Evolutionary conservation across 1,139 yeast species (phyloP), one percentile per base, ranked within the genome.

Genomic region (Tardiomyces blankii): DNA sequence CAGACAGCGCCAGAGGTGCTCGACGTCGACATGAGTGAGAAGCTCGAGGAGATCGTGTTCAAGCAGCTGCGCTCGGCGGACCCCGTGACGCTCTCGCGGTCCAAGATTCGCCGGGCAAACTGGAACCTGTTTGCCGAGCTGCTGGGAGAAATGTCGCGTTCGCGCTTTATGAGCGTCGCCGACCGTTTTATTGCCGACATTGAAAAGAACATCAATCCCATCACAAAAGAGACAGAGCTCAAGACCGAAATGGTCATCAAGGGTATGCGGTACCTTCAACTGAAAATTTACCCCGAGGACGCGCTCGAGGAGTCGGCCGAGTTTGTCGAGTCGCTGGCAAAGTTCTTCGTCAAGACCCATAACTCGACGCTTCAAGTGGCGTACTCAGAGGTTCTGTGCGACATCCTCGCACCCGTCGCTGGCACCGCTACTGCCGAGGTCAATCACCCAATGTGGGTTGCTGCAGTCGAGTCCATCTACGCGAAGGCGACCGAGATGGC

Each of bases 391-490:
- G 94, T 87, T 1, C 70, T 89, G 40, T 74, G 83, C 46, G 81
- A 77, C 49, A 72, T 93, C 39, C 65, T 93, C 2, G 65, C 86
- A 41, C 95, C 97, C 0, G 66, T 91, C 39, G 95, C 96, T 0
- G 93, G 87, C 18, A 72, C 77, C 1, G 73, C 89, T 33, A 86
- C 96, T 0, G 98, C 96, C 0, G 99, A 93, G 61, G 88, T 88
- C 0, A 91, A 93, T 58, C 95, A 88, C 62, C 98, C 98, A 2
- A 79, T 84, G 0, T 93, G 98, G 99, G 81, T 82, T 0, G 84
- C 80, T 44, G 93, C 96, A 0, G 75, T 87, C 46, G 76, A 75
- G 32, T 65, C 69, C 18, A 75, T 88, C 2, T 82, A 75, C 59
- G 64, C 73, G 13, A 74, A 74, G 48, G 78, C 82, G 2, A 62